Percentiles rank a stretch among this genome's conserved stretches.
Evolutionary conservation across 1,284 basidiomycete species (phyloP).

Genomic region (Leccinum huronense): DNA sequence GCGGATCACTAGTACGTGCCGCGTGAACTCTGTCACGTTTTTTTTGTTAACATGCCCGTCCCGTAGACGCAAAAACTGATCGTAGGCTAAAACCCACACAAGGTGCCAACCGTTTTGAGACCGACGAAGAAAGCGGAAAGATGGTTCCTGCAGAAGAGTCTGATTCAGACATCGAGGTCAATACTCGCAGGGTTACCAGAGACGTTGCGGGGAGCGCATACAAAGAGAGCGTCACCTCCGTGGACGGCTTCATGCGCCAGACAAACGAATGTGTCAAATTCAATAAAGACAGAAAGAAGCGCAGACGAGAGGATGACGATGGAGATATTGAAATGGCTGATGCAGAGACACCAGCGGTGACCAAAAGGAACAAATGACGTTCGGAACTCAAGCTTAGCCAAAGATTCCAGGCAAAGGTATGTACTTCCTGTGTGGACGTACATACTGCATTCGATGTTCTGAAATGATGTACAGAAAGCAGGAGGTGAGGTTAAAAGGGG

Average conservation of each 20-base stretch:
- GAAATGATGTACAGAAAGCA: conserved; percentile 61
- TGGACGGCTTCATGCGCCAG: conserved; percentile 87
- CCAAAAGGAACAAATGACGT: conserved; percentile 60
- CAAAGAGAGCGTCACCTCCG: conserved; percentile 75
- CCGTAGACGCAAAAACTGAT: conserved; percentile 49
- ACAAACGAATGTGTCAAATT: conserved; percentile 87
- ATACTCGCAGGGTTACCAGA: conserved; percentile 39
- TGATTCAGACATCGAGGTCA: conserved; percentile 41
- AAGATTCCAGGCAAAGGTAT: conserved; percentile 86
- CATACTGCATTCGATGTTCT: conserved; percentile 1
- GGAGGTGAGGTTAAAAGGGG: conserved; percentile 89
- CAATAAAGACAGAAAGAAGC: conserved; percentile 95
- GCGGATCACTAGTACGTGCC: conserved; percentile 68
- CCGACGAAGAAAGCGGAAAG: conserved; percentile 83
- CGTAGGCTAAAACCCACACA: conserved; percentile 78
- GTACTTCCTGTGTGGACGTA: conserved; percentile 14
- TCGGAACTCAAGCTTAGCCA: conserved; percentile 67
- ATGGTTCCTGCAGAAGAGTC: conserved; percentile 72
- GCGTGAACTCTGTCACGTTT: conserved; percentile 1
- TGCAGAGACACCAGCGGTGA: conserved; percentile 38
- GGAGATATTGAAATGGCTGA: conserved; percentile 66
- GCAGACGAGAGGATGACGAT: conserved; percentile 64
- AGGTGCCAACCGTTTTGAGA: conserved; percentile 85
- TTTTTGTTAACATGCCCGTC: conserved; percentile 15
- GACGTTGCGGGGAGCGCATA: conserved; percentile 82